Evolutionary conservation across 164 flowering plant species (phyloP), one percentile per base, ranked within the genome.

Genomic region (Tetrastigma voinierianum): DNA sequence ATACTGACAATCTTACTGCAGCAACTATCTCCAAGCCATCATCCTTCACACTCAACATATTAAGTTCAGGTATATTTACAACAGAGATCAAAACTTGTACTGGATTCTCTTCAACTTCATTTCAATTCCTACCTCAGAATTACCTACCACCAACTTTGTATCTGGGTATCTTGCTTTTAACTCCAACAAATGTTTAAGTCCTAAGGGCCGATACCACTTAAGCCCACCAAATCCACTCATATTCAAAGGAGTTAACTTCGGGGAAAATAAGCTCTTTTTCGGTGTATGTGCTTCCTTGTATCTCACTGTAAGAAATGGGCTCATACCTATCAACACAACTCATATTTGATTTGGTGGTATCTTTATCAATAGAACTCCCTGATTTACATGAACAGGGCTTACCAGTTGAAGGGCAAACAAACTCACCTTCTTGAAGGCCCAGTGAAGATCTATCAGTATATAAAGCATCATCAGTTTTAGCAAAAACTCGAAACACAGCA

Each of bases 91-190:
- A 65, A 57, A 90, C 90, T 23, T 74, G 70, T 93, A 91, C 43
- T 86, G 83, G 52, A 86, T 71, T 67, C 85, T 83, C 82, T 96
- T 96, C 61, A 96, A 72, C 82, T 88, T 90, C 84, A 82, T 93
- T 70, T 96, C 99, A 59, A 96, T 88, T 57, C 99, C 99, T 53
- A 96, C 83, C 78, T 96, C 99, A n/a, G 92, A 79, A 70, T 91
- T 96, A 17, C 99, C 99, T 40, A 88, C 82, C 57, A 96, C 68
- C 61, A 96, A 74, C 75, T 90, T 92, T 45, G 97, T 91, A 78
- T 86, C 81, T 13, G 96, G 93, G 62, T 89, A 78, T 74, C 76
- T 83, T 49, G 82, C 76, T 76, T 90, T 90, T 63, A 96, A 73
- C 57, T 85, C 86, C 21, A 93, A 73, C 24, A 93, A 78, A 61